Evolutionary conservation across 768 basidiomycete genomes (phyloP).

Genomic region (Pleurotus sapidus): DNA sequence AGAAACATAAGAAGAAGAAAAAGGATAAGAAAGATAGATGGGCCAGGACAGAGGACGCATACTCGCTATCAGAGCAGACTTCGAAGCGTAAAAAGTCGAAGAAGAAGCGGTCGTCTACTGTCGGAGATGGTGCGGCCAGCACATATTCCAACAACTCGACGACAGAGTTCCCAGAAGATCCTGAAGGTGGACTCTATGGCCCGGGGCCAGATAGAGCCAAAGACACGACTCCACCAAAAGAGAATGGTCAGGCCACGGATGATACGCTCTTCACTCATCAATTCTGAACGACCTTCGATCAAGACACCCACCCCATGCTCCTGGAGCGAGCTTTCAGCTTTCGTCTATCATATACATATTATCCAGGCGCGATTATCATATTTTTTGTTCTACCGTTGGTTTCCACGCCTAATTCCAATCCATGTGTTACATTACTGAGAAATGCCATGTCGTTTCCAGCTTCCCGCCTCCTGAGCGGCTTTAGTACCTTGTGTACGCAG

Average conservation of each 20-base stretch:
- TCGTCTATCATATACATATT: too few species aligned
- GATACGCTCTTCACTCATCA: conserved; percentile 65
- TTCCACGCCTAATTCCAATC: too few species aligned
- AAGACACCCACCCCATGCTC: background rate
- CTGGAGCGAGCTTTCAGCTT: too few species aligned
- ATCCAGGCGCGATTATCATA: too few species aligned
- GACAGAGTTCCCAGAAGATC: conserved; percentile 66
- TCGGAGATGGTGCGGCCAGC: conserved; percentile 30
- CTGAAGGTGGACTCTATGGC: conserved; percentile 68
- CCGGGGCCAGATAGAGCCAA: conserved; percentile 22
- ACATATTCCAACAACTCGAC: conserved; percentile 34
- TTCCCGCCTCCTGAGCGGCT: background rate
- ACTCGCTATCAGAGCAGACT: conserved; percentile 46
- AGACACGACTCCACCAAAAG: conserved; percentile 9
- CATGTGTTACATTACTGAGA: too few species aligned
- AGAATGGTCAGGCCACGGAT: conserved; percentile 24
- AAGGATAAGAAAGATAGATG: conserved; percentile 85
- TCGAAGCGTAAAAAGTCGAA: conserved; percentile 61
- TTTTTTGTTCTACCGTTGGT: too few species aligned
- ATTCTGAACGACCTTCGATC: conserved; percentile 36
- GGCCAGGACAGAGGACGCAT: conserved; percentile 86
- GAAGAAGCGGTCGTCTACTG: conserved; percentile 50
- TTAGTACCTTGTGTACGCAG: background rate
- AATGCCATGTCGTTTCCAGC: background rate
- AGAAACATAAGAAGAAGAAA: conserved; percentile 43